Evolutionary conservation across 2,329 filamentous ascomycete genomes (phyloP).

Genomic region (Harringtonia aguacate): DNA sequence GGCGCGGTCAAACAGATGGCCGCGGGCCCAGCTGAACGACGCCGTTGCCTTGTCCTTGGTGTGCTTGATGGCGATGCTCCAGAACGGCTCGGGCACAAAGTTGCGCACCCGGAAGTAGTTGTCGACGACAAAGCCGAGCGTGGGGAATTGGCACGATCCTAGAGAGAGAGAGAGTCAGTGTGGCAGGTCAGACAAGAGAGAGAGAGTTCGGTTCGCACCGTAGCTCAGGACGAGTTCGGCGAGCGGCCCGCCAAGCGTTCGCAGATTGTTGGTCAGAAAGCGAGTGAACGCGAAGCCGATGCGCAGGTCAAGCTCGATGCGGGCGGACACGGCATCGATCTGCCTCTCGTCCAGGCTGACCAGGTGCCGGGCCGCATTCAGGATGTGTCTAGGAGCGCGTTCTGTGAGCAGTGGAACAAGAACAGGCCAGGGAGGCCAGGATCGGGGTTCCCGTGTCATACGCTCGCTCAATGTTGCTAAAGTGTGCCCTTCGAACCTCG

Average conservation of each 20-base stretch:
- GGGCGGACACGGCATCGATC: slow-evolving; percentile 74
- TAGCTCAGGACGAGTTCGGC: slow-evolving; percentile 66
- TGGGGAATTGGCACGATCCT: slow-evolving; percentile 94
- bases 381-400: slow-evolving; percentile 56
- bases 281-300: slow-evolving; percentile 91
- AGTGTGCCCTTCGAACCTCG: slow-evolving; percentile 73
- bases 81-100: slow-evolving; percentile 87
- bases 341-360: slow-evolving; percentile 74
- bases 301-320: slow-evolving; percentile 85
- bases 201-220: slow-evolving; percentile 40
- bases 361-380: slow-evolving; percentile 70
- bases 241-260: slow-evolving; percentile 57
- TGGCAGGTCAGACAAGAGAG: slow-evolving; percentile 5
- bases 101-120: slow-evolving; percentile 89
- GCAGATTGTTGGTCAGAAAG: slow-evolving; percentile 71
- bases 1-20: slow-evolving; percentile 79
- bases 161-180: slow-evolving; percentile 5
- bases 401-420: not conserved
- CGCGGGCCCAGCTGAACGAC: slow-evolving; percentile 73
- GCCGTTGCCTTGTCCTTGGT: slow-evolving; percentile 67
- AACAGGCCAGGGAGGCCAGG: too few species aligned
- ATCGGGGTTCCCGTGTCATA: too few species aligned
- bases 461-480: slow-evolving; percentile 93
- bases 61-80: slow-evolving; percentile 81
- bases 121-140: slow-evolving; percentile 92